Base-by-base conservation (phyloP, 768 basidiomycete species). In the Coprinellus aureogranulatus region DNA sequence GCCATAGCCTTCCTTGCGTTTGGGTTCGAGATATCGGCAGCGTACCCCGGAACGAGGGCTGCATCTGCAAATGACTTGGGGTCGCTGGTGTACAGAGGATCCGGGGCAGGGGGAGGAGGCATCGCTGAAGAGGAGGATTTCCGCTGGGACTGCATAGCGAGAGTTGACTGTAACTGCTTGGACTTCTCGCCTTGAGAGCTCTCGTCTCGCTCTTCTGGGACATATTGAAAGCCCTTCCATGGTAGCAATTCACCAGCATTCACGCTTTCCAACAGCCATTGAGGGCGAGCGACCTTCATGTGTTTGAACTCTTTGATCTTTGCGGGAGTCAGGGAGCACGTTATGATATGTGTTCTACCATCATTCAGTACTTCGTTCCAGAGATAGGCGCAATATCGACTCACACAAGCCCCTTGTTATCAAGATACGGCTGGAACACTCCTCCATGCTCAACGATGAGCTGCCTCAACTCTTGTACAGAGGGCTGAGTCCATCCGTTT, bases 261-360 rank as follows among this genome's bases (percentile, higher is more conserved):
- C n/a, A 81, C 83, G 62, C 92, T 95, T 30, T 94, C 83, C 11
- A 87, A 76, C 11, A 99, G 78, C 97, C 97, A 99, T 57, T 87
- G 87, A 0, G 94, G 93, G 46, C 77, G 78, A 39, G 89, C 94
- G 16, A 98, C 89, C 68, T 94, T 97, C 88, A 96, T 90, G 41
- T 88, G 71, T 69, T 88, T 82, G 71, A 94, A 98, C 64, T 96
- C 94, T 22, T 83, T 83, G 44, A 93, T 81, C 72, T 98, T 99
- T 41, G 87, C 85, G 0, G 92, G 88, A 0, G 96, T 98, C 44
- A 99, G 81, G 30, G 91, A 89, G 61, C 88, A 89, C 3, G 97
- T 96, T 50, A 99, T 77, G 63, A 99, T 88, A 68, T 97, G 94
- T 0, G 94, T 96, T 28, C 91, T 92, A 64, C 10, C 42, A 12